Evolutionary conservation across 2,329 filamentous ascomycete species (phyloP).

Genomic region (Penicillium frequentans): DNA sequence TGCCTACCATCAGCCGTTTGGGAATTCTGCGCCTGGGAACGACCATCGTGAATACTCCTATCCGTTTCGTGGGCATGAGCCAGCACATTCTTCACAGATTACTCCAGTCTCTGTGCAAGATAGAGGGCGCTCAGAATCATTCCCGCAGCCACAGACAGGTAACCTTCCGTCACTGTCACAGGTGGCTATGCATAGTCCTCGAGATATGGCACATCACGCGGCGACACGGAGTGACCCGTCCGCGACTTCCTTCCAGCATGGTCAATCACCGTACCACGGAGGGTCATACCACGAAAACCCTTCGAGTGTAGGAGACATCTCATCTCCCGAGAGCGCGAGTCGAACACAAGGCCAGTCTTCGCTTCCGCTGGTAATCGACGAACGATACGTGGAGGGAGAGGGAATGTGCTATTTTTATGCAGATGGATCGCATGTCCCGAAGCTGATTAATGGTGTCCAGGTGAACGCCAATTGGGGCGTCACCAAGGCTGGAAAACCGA

Average conservation of each 20-base stretch:
- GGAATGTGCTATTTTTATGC: constrained; percentile 84
- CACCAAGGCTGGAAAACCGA: constrained; percentile 89
- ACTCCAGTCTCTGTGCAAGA: constrained; percentile 18
- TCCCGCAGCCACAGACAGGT: constrained; percentile 18
- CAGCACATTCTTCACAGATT: constrained; percentile 8
- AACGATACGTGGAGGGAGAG: constrained; percentile 64
- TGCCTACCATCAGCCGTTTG: constrained; percentile 27
- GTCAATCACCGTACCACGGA: constrained; percentile 18
- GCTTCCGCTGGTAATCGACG: constrained; percentile 41
- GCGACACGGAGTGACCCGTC: constrained; percentile 21
- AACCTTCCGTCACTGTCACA: constrained; percentile 34
- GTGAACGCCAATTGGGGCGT: constrained; percentile 93
- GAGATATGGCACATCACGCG: constrained; percentile 21
- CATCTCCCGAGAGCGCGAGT: constrained; percentile 15
- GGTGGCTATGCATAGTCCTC: constrained; percentile 25
- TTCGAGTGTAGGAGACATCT: constrained; percentile 7
- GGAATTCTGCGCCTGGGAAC: constrained; percentile 13
- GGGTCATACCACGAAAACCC: constrained; percentile 15
- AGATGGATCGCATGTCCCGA: constrained; percentile 78
- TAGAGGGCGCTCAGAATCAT: constrained; percentile 19
- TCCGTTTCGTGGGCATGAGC: constrained; percentile 23
- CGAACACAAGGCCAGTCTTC: constrained; percentile 17
- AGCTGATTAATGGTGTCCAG: constrained; percentile 77
- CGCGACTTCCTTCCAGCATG: constrained; percentile 18
- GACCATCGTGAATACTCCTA: constrained; percentile 19